Conservation (phyloP, 768 basidiomycete species). For the Suillus lakei region DNA sequence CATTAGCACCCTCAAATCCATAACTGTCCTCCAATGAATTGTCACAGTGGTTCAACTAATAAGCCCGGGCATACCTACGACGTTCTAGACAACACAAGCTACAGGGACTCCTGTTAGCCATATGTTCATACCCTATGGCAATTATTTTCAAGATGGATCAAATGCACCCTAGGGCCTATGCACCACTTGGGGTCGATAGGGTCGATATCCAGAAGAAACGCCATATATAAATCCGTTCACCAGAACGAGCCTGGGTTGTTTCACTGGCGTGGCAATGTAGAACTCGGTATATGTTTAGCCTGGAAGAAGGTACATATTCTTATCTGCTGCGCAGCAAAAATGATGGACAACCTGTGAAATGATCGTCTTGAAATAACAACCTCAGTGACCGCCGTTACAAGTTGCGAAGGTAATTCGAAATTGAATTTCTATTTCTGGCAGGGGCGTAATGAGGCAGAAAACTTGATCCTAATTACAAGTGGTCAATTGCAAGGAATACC, state of each 20-base stretch:
- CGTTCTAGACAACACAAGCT: not conserved
- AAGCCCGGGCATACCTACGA: not conserved
- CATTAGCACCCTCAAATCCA: not conserved
- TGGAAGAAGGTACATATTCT: not conserved
- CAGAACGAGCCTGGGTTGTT: not conserved
- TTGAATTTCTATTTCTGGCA: not conserved
- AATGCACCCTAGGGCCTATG: not conserved
- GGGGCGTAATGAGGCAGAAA: not conserved
- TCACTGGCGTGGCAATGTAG: not conserved
- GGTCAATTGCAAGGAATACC: not conserved
- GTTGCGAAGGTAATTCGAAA: not conserved
- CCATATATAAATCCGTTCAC: not conserved
- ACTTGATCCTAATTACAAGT: constrained; percentile 1
- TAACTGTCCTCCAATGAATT: not conserved
- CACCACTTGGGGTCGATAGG: not conserved
- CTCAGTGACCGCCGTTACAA: not conserved
- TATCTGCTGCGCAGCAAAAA: constrained; percentile 5
- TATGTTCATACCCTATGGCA: not conserved
- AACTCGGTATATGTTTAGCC: not conserved
- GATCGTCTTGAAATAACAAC: not conserved
- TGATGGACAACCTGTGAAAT: constrained; percentile 4
- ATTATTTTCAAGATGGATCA: not conserved
- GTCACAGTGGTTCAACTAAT: not conserved
- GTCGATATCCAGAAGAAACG: not conserved
- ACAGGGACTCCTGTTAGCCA: not conserved